A percentile compares a stretch with the other conserved stretches of the same genome.
phyloP scores from a whole-genome alignment of 441 rosid species.

The Breynia disticha region DNA sequence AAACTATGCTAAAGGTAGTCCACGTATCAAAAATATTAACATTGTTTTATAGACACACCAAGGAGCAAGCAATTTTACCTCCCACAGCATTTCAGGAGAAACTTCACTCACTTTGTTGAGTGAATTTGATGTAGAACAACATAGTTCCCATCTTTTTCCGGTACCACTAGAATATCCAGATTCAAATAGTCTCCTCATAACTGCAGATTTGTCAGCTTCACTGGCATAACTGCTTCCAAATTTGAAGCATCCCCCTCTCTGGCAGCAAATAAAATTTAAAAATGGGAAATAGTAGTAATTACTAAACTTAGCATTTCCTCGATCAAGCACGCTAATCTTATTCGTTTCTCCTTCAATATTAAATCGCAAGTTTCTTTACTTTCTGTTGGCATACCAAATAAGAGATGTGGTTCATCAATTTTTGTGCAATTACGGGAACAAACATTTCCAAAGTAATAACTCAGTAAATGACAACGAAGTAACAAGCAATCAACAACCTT shows the following conservation, averaged over 20 bases:
- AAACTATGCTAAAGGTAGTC: slow-evolving; percentile 6
- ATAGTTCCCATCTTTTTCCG: slow-evolving; percentile 45
- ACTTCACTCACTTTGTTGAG: slow-evolving; percentile 30
- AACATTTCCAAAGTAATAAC: not conserved
- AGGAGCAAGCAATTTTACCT: slow-evolving; percentile 44
- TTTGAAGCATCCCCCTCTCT: slow-evolving; percentile 40
- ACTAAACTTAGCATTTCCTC: not conserved
- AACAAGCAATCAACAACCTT: not conserved
- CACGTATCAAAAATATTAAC: slow-evolving; percentile 8
- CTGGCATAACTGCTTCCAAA: slow-evolving; percentile 26
- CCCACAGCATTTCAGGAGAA: slow-evolving; percentile 84
- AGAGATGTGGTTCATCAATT: not conserved
- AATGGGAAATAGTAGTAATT: slow-evolving; percentile 6
- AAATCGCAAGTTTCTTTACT: not conserved
- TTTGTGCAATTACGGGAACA: not conserved
- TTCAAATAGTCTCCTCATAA: slow-evolving; percentile 33
- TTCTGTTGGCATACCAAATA: not conserved
- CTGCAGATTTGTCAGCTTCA: slow-evolving; percentile 28
- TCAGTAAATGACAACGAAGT: not conserved
- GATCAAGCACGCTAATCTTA: not conserved
- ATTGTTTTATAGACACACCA: not conserved
- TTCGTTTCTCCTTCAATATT: not conserved
- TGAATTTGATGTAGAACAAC: slow-evolving; percentile 40
- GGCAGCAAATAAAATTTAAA: slow-evolving; percentile 26
- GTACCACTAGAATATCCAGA: slow-evolving; percentile 32